Evolutionary conservation across 495 filamentous ascomycete genomes (phyloP).

Genomic region (Lineolata rhizophorae): DNA sequence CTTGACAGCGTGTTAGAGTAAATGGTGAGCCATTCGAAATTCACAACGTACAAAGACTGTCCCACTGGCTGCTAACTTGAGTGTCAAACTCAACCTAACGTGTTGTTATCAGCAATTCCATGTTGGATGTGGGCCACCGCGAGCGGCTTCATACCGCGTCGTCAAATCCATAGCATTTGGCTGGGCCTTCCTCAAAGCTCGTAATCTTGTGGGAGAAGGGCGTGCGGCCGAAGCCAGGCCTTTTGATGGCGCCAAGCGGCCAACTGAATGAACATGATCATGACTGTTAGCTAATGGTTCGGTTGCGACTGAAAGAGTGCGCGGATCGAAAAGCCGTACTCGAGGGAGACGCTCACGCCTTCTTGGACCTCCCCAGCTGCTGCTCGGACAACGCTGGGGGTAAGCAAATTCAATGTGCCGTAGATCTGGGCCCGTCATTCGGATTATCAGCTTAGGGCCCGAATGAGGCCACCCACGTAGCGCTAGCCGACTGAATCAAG

Average conservation of each 20-base stretch:
- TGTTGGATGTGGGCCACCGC: neutral
- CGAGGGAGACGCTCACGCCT: conserved; percentile 35
- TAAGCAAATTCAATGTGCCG: conserved; percentile 37
- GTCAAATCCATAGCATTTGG: conserved; percentile 17
- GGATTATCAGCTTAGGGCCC: too few relatives aligned
- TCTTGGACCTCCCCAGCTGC: conserved; percentile 28
- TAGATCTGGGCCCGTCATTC: too few relatives aligned
- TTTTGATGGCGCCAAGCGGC: conserved; percentile 24
- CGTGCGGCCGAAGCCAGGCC: conserved; percentile 29
- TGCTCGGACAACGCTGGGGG: conserved; percentile 27
- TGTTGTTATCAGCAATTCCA: conserved; percentile 1
- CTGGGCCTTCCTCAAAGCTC: conserved; percentile 20
- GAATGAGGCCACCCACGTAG: too few relatives aligned
- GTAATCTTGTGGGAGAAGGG: conserved; percentile 27
- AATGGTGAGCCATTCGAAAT: too few relatives aligned
- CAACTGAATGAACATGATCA: conserved; percentile 7
- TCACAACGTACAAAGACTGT: conserved; percentile 14
- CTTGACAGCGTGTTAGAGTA: too few relatives aligned
- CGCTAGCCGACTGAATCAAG: too few relatives aligned
- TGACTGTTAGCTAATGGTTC: neutral
- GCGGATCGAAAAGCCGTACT: conserved; percentile 18
- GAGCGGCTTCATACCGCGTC: conserved; percentile 17
- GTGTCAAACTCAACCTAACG: conserved; percentile 25
- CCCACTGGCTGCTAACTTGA: conserved; percentile 23
- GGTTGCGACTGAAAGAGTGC: neutral